Evolutionary conservation across 345 rosid genomes (phyloP).

Genomic region (Corymbia maculata): DNA sequence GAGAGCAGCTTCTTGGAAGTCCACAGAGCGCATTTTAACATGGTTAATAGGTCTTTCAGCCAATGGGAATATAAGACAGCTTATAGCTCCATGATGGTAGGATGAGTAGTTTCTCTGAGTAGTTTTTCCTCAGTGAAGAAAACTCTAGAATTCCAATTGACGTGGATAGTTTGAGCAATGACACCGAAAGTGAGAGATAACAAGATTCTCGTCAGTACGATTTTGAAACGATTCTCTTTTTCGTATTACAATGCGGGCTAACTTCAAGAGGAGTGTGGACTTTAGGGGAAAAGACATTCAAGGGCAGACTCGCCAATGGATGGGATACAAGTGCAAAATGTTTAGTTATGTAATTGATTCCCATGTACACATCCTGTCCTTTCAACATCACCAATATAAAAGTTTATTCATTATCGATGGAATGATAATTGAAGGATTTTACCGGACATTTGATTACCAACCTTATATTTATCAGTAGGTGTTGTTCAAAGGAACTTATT

Average conservation of each 20-base stretch:
- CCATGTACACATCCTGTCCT: background rate
- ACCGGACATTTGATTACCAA: background rate
- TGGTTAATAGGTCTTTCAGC: background rate
- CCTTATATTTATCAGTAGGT: background rate
- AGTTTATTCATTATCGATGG: background rate
- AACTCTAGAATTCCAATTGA: background rate
- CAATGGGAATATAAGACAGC: background rate
- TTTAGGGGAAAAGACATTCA: background rate
- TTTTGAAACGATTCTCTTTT: background rate
- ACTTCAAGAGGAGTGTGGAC: background rate
- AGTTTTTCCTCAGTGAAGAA: background rate
- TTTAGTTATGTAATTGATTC: too few relatives aligned
- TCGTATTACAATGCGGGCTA: rapidly evolving
- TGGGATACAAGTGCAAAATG: background rate
- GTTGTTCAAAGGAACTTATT: background rate
- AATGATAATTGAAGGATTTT: background rate
- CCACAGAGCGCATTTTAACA: background rate
- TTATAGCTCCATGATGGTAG: background rate
- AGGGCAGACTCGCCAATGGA: background rate
- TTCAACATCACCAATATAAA: background rate
- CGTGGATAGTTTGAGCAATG: background rate
- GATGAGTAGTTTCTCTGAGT: background rate
- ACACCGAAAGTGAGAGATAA: background rate
- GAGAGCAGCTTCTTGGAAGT: background rate
- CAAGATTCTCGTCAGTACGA: background rate